Base-by-base conservation (phyloP, 805 yeast species). In the Cyberlindnera lachancei region DNA sequence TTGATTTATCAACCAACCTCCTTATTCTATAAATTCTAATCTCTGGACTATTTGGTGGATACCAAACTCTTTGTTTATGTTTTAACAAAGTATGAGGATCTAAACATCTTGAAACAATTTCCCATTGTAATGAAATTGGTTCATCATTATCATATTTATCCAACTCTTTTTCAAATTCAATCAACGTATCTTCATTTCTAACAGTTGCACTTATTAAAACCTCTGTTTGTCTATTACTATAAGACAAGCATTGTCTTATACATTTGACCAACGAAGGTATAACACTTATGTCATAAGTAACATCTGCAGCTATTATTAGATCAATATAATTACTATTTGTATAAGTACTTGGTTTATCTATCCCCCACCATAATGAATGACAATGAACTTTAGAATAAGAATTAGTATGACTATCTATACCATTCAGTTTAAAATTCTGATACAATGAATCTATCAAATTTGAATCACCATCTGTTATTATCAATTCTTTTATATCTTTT, bases 221-320 rank as follows among this genome's bases (percentile, higher is more conserved):
- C 19, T 39, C 40, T n/a, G 30, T 32, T 39, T 36, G 42, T 2
- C 27, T 52, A 29, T 21, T 32, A 11, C 20, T 20, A 18, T 51
- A 40, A 15, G 45, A 52, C n/a, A n/a, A n/a, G n/a, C n/a, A n/a
- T 31, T 44, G 47, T 11, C 16, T 39, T 3, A 82, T 48, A 9
- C 78, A 69, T 5, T 48, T 38, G n/a, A 74, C 66, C 25, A 88
- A 62, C 16, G 57, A 57, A 0, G 76, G 75, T 15, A 85, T 64
- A 3, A 75, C 63, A 4, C 68, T 58, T 3, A 74, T 52, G 48
- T 88, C 96, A 55, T 83, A 88, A 0, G 95, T 85, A 11, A 88
- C 85, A 55, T 88, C 97, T 0, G 96, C 92, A 0, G 88, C 95
- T 4, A 85, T 48, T 1, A 86, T 58, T 1, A 77, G 53, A 18